phyloP scores from a whole-genome alignment of 208 protist species.

The Leishmania tropica region DNA sequence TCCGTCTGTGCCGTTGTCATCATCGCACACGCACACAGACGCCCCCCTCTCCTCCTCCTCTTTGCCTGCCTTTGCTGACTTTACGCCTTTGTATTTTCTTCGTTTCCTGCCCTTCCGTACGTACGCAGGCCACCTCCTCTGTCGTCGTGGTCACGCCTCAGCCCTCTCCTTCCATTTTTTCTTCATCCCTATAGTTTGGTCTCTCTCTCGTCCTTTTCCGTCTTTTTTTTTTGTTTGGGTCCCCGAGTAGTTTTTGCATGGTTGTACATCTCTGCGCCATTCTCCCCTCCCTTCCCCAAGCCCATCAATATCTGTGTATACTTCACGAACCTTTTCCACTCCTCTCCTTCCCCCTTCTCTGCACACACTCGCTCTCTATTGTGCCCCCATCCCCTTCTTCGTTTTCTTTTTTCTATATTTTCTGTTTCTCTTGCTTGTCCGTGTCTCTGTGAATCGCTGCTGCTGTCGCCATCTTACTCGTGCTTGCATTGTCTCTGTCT shows the following conservation, averaged over 20 bases:
- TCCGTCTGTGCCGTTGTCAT: neutral
- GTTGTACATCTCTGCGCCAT: neutral
- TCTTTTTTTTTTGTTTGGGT: neutral
- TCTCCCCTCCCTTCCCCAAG: neutral
- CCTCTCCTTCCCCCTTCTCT: neutral
- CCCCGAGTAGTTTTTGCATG: too few relatives aligned
- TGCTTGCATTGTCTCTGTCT: neutral
- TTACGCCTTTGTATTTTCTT: neutral
- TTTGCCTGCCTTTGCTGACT: neutral
- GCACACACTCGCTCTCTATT: neutral
- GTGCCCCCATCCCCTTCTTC: neutral
- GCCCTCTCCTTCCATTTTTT: neutral
- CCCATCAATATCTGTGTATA: neutral
- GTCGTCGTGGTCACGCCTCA: neutral
- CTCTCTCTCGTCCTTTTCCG: neutral
- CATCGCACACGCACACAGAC: neutral
- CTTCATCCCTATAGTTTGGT: neutral
- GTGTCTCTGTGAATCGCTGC: neutral
- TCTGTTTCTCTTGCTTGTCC: too few relatives aligned
- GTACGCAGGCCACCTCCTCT: neutral
- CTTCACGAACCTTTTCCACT: neutral
- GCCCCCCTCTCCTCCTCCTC: neutral
- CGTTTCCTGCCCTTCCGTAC: neutral
- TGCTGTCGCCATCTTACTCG: neutral
- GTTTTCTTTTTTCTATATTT: neutral